Evolutionary conservation across 2,329 filamentous ascomycete genomes (phyloP), one percentile per base, ranked within the genome.

Genomic region (Calonectria hawksworthii): DNA sequence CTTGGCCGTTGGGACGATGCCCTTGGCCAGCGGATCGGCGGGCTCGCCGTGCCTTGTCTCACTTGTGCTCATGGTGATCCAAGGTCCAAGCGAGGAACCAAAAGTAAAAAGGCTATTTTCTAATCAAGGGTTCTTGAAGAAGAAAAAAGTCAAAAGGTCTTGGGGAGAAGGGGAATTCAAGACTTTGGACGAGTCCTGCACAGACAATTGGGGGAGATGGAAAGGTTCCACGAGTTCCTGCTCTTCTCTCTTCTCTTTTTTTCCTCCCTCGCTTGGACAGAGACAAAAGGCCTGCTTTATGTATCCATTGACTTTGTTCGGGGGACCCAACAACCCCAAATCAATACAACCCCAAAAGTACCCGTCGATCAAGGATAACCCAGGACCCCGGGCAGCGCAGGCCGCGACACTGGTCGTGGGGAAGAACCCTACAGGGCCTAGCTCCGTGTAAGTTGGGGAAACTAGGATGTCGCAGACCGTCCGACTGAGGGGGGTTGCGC

Each of bases 11-110:
- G 93, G 87, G 50, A 92, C 75, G 65, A 91, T 89, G 52, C 94
- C 94, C 84, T 91, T 92, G 41, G 92, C 92, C 73, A 95, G 83
- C 26, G 93, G 92, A 76, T 94, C 93, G 69, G 93, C 93, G 14
- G 90, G 88, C 77, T 91, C 87, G 79, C 86, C 82, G 59, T 68
- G 74, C 14, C 23, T 66, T 32, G 52, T 23, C 54, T 75, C 47
- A 38, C 32, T 50, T 65, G 47, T 28, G 36, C 30, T 54, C 59
- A 70, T 68, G 51, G 54, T 23, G 51, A 21, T 23, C 21, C n/a
- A n/a, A n/a, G 2, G 38, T 72, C 69, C 50, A 18, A 71, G 34
- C 26, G 56, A 44, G 18, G 59, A 67, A 52, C 36, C 18, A 44
- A 59, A 52, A 36, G n/a, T n/a, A n/a, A n/a, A n/a, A n/a, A n/a